Base-by-base conservation (phyloP, 2,329 filamentous ascomycete species). In the Coniochaeta sp. region DNA sequence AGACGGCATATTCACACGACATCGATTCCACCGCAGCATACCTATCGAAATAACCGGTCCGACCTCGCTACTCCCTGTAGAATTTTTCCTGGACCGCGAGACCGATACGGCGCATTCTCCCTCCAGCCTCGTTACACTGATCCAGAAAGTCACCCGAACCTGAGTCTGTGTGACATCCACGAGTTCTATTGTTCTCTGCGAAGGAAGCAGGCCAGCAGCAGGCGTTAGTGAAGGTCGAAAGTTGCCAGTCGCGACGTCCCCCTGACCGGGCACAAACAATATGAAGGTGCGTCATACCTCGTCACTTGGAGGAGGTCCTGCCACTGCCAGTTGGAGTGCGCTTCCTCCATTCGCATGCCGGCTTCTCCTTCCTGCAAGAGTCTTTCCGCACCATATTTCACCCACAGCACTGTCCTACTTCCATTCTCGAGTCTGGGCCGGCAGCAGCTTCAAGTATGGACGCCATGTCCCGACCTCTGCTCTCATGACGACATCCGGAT, bases 261-360 rank as follows among this genome's bases (percentile, higher is more conserved):
- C n/a, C 35, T 18, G 38, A 42, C 38, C 20, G 38, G 45, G 45
- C n/a, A 31, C 45, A 48, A 22, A 28, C 45, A 31, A 30, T 18
- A 48, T 48, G 45, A 48, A 48, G 45, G 45, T 48, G 45, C 45
- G 45, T 48, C 26, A 31, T 48, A 18, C n/a, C 26, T 31, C 30
- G n/a, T 46, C 42, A 46, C 22, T 46, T 12, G 7, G 16, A 2
- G 28, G 26, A 10, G 45, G 24, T 28, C n/a, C n/a, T n/a, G n/a
- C n/a, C n/a, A n/a, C n/a, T n/a, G n/a, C n/a, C n/a, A n/a, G n/a
- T n/a, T n/a, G n/a, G n/a, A n/a, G n/a, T n/a, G 45, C 45, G 26
- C 10, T 31, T 48, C 45, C 13, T 28, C n/a, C n/a, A 31, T 31
- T 14, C n/a, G 28, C 45, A 30, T 12, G 9, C 16, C 45, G 24